These are phyloP conservation scores for Cymbopogon citratus DNA, from an alignment of 176 grass and related monocot genomes.

Conservation along the genomic window DNA sequence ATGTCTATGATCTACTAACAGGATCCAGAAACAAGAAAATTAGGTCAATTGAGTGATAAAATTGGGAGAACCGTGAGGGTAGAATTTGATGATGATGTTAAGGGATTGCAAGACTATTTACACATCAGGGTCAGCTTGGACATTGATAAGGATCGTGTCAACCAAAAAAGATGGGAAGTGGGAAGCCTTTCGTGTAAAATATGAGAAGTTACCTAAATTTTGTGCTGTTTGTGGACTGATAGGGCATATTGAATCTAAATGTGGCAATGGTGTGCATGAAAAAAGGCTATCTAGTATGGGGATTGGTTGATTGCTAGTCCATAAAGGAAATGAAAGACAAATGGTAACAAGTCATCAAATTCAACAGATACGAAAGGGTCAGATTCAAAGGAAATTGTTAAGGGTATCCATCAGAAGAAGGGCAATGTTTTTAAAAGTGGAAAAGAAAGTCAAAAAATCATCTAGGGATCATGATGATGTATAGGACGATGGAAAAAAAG, in stretches of 20 bases:
- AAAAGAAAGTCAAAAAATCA: not conserved
- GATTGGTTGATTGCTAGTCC: not conserved
- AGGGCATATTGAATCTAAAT: not conserved
- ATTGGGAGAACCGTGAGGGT: not conserved
- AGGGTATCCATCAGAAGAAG: too few relatives aligned
- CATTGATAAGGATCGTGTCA: not conserved
- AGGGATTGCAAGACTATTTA: not conserved
- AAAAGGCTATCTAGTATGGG: not conserved
- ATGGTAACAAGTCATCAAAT: not conserved
- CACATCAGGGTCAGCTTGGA: not conserved
- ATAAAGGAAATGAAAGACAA: not conserved
- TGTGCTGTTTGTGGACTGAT: not conserved
- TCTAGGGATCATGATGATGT: not conserved
- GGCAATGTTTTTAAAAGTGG: not conserved
- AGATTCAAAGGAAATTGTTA: not conserved
- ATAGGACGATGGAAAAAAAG: not conserved
- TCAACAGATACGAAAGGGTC: not conserved
- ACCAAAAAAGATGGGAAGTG: not conserved
- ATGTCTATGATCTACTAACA: not conserved
- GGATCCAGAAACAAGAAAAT: not conserved
- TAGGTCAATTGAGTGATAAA: not conserved
- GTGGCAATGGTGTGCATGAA: not conserved
- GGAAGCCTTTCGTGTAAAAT: not conserved
- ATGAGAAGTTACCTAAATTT: not conserved
- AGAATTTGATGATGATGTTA: not conserved